Evolutionary conservation across 106 monocot species (phyloP), one percentile per base, ranked within the genome.

Genomic region (Apostasia shenzhenica): DNA sequence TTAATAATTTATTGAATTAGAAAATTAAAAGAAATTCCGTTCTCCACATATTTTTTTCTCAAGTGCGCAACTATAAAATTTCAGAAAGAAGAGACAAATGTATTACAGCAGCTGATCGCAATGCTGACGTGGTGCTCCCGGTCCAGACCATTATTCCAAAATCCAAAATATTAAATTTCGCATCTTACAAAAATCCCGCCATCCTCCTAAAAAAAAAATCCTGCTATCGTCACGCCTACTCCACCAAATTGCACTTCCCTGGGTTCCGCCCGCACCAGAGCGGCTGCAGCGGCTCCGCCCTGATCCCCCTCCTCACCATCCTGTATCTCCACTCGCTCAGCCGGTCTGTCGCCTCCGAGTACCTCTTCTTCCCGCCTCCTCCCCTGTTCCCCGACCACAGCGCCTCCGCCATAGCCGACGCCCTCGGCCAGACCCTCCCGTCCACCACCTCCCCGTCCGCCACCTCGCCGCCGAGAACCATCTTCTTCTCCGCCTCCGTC

Each of bases 401-500:
- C 40, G 82, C 58, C 77, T 95, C 95, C 39, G 89, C 95, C 78
- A 85, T 79, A 11, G 95, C 95, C 46, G 95, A 63, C 14, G 89
- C 72, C 48, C 95, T 57, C 3, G 95, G 95, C 95, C 95, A 95
- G 26, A 95, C 10, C 80, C 68, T 65, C 48, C 56, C 79, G 54
- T 95, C 95, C 63, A 92, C 45, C 76, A 92, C 92, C 66, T 69
- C 71, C 61, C 54, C 75, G 42, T 95, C 95, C 67, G 86, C 95
- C 70, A 97, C 95, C 84, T 97, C 92, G 4, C 92, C 95, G n/a
- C 95, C 95, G 38, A 97, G 44, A 56, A 97, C 95, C 72, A 68
- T 26, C 76, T 46, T 57, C 42, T 75, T 76, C 88, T 97, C 95
- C 56, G 78, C 76, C 60, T 78, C 82, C 26, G 41, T 82, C 46